Percentiles rank a stretch among this genome's conserved stretches.
Evolutionary conservation across 2,329 filamentous ascomycete species (phyloP).

Genomic region (Coleophoma eucalyptorum): DNA sequence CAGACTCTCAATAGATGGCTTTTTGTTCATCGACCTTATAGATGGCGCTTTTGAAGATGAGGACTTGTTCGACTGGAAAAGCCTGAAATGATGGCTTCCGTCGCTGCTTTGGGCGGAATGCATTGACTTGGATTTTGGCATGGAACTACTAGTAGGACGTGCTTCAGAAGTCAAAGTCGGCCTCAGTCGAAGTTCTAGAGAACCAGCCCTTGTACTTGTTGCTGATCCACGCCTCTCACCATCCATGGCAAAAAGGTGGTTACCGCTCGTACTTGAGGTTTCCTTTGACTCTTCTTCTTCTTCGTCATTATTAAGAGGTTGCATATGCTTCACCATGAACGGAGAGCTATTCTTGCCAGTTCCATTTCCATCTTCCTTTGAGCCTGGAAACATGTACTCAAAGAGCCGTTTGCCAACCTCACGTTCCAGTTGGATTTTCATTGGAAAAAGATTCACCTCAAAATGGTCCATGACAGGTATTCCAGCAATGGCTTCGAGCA

Average conservation of each 20-base stretch:
- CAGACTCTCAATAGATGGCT: constrained; percentile 26
- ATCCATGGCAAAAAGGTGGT: constrained; percentile 12
- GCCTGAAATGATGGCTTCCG: constrained; percentile 33
- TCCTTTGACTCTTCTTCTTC: constrained; percentile 27
- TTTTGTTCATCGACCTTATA: constrained; percentile 20
- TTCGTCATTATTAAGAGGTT: constrained; percentile 30
- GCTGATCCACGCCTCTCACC: constrained; percentile 42
- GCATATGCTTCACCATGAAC: constrained; percentile 51
- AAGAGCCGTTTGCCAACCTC: constrained; percentile 92
- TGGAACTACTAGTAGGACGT: constrained; percentile 17
- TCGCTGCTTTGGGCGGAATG: constrained; percentile 22
- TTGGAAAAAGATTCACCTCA: constrained; percentile 86
- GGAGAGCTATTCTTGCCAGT: constrained; percentile 56
- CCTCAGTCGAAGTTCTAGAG: constrained; percentile 76
- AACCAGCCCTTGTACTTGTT: constrained; percentile 63
- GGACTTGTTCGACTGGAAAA: constrained; percentile 35
- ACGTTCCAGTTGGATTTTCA: constrained; percentile 89
- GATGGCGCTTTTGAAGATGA: constrained; percentile 14
- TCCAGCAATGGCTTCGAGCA: constrained; percentile 95
- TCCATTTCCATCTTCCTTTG: constrained; percentile 36
- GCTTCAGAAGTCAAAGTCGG: constrained; percentile 69
- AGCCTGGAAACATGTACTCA: constrained; percentile 93
- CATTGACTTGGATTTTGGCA: constrained; percentile 18
- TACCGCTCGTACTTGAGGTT: constrained; percentile 21
- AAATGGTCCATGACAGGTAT: constrained; percentile 98